A percentile compares a stretch with the other conserved stretches of the same genome.
Evolutionary conservation across 2,329 filamentous ascomycete species (phyloP).

Genomic region (Lasiodiplodia gonubiensis): DNA sequence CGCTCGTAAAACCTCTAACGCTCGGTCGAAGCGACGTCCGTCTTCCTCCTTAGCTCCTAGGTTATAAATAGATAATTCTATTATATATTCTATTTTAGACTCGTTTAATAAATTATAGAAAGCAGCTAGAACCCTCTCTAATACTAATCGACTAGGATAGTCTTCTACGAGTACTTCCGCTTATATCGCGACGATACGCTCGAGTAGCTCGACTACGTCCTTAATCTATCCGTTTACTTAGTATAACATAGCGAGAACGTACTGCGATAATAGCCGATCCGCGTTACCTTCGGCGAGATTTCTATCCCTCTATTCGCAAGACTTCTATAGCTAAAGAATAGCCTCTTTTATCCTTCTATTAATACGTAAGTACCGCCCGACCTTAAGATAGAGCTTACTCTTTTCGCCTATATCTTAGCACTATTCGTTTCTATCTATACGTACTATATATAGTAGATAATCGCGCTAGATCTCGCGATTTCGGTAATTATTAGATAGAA

Average conservation of each 20-base stretch:
- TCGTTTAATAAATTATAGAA: neutral
- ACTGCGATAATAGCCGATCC: neutral
- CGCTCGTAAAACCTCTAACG: neutral
- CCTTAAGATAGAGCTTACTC: conserved; percentile 25
- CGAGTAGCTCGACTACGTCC: conserved; percentile 25
- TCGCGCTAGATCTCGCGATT: conserved; percentile 35
- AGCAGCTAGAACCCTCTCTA: neutral
- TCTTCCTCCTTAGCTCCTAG: neutral
- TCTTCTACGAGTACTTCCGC: conserved; percentile 25
- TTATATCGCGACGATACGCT: conserved; percentile 27
- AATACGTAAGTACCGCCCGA: conserved; percentile 26
- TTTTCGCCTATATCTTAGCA: conserved; percentile 17
- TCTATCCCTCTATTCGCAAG: conserved; percentile 29
- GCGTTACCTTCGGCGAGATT: neutral
- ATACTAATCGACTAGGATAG: neutral
- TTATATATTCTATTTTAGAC: neutral
- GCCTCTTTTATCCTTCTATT: conserved; percentile 31
- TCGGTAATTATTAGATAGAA: conserved; percentile 32
- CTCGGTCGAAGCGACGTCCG: neutral
- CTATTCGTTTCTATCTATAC: conserved; percentile 24
- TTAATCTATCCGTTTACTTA: conserved; percentile 26
- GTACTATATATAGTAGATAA: conserved; percentile 41
- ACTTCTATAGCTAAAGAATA: conserved; percentile 28
- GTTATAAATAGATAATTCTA: neutral
- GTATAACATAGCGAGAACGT: conserved; percentile 20